A percentile compares a stretch with the other conserved stretches of the same genome.
These are phyloP conservation scores for Wickerhamiella hasegawae DNA, from an alignment of 805 yeast genomes.

Conservation along the genomic window DNA sequence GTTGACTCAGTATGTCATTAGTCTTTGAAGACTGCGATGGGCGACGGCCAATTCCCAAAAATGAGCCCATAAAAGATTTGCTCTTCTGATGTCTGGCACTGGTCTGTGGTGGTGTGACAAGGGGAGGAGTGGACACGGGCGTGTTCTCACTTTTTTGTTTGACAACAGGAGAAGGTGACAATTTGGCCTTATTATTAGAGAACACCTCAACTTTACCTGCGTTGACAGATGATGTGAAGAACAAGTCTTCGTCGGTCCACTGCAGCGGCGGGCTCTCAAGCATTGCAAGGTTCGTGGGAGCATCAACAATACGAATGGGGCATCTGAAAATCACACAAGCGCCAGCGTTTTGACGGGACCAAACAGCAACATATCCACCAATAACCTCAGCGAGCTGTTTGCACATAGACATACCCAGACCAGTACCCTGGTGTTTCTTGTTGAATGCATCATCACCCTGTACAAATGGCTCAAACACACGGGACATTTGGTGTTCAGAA, in stretches of 20 bases:
- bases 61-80: too few species aligned
- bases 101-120: too few species aligned
- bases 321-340: constrained; percentile 9
- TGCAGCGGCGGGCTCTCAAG: neutral
- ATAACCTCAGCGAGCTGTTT: constrained; percentile 76
- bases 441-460: constrained; percentile 93
- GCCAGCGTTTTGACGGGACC: constrained; percentile 15
- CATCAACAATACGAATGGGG: constrained; percentile 8
- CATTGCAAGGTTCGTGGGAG: neutral
- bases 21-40: too few species aligned
- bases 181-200: too few species aligned
- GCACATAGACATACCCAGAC: constrained; percentile 79
- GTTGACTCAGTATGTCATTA: too few species aligned
- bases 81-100: too few species aligned
- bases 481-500: constrained; percentile 57
- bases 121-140: too few species aligned
- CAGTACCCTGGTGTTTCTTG: constrained; percentile 88
- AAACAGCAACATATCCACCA: constrained; percentile 54
- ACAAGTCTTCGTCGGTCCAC: constrained; percentile 3
- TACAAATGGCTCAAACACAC: constrained; percentile 86
- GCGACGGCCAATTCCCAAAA: too few species aligned
- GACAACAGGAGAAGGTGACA: too few species aligned
- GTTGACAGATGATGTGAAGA: constrained; percentile 1
- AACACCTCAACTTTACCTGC: constrained; percentile 3
- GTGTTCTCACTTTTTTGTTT: too few species aligned